Base-by-base conservation (phyloP, 306 rosid species). In the Cajanus cajan region DNA sequence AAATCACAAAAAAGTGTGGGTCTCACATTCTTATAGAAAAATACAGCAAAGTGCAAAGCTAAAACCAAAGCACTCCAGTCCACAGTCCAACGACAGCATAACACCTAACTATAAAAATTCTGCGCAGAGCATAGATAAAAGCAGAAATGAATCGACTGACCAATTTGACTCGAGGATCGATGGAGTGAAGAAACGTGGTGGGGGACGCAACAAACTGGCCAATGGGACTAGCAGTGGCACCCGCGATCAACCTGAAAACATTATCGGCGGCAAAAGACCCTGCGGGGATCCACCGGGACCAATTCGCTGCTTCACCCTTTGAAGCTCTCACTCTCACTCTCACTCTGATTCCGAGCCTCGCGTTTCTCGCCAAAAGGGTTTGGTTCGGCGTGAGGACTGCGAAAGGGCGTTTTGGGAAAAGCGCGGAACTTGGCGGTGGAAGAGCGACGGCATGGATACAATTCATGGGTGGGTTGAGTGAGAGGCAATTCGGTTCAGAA, bases 181-280 rank as follows among this genome's bases (percentile, higher is more conserved):
- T 84, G 68, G 95, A 83, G 81, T 94, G 98, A 80, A 94, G 97
- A 87, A 94, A 92, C 11, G 97, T 94, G 61, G 82, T 80, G 18
- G 98, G 98, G 9, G 90, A 88, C 19, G 98, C 84, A 18, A 92
- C 88, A 81, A 89, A 92, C 89, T 92, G 98, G 64, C 91, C 83
- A 85, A 94, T 90, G 55, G 98, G 98, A 50, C 98, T 94, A 34
- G 97, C 87, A 5, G 98, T 94, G 54, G 98, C 98, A 8, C 97
- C 90, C 4, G 97, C 85, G 80, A 90, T 89, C 85, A 89, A 73
- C 63, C 92, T 85, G 48, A 94, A 84, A 80, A 94, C 85, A 65
- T 92, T 92, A 33, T 94, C 97, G 22, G 97, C 95, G 2, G 97
- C 89, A n/a, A 92, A 65, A 70, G 87, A 88, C 55, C 89, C 84